Percentiles rank a stretch among this genome's conserved stretches.
phyloP scores from a whole-genome alignment of 1,139 yeast genomes.

The Protomyces pachydermus region DNA sequence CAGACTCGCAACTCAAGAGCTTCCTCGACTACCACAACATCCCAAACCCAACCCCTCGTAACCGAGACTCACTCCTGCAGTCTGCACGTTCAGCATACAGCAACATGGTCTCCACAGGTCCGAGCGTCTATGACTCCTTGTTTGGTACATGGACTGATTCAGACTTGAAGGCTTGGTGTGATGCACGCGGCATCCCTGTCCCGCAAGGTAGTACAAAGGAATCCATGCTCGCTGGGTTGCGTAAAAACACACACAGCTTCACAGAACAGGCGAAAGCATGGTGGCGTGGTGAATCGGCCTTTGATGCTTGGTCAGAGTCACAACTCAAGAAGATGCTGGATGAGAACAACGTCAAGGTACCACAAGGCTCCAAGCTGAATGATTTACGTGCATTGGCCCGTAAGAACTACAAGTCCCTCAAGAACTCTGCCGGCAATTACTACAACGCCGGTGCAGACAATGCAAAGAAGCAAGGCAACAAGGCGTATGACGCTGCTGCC shows the following conservation, averaged over 20 bases:
- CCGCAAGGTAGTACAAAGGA: constrained; percentile 41
- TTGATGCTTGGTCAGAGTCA: constrained; percentile 48
- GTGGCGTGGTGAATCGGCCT: constrained; percentile 29
- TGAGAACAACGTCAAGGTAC: constrained; percentile 44
- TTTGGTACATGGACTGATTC: constrained; percentile 49
- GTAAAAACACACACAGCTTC: constrained; percentile 38
- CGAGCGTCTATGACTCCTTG: constrained; percentile 44
- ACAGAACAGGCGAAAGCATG: constrained; percentile 30
- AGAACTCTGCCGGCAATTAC: constrained; percentile 22
- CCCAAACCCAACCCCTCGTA: constrained; percentile 28
- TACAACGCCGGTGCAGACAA: constrained; percentile 15
- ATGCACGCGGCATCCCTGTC: constrained; percentile 44
- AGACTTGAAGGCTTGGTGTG: constrained; percentile 49
- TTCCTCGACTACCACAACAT: constrained; percentile 43
- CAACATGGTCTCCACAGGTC: constrained; percentile 39
- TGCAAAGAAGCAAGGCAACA: neutral
- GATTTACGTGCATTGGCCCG: constrained; percentile 33
- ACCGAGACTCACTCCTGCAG: constrained; percentile 37
- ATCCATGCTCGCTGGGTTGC: constrained; percentile 42
- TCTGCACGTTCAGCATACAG: constrained; percentile 43
- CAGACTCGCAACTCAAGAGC: constrained; percentile 40
- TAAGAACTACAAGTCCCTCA: constrained; percentile 25
- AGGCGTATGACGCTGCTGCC: neutral
- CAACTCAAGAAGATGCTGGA: constrained; percentile 49
- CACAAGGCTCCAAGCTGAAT: constrained; percentile 40